These are phyloP conservation scores for Glaciozyma martinii DNA, from an alignment of 768 basidiomycete species.

Conservation along the genomic window DNA sequence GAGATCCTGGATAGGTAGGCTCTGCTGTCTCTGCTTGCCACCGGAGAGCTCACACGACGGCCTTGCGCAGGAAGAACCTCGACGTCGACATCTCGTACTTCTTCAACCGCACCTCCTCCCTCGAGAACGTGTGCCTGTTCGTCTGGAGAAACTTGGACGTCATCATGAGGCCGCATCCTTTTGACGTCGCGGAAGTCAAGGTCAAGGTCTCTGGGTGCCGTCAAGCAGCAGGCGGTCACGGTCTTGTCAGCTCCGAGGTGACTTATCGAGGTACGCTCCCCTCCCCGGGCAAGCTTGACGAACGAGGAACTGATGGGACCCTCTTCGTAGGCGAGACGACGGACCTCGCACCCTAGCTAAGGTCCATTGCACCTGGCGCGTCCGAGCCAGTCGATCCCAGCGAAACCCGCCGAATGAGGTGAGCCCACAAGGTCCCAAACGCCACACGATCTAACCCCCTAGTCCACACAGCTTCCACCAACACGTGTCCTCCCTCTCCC, in stretches of 20 bases:
- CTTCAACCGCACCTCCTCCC: conserved; percentile 16
- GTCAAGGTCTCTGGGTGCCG: conserved; percentile 6
- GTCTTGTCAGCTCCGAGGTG: no score
- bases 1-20: neutral
- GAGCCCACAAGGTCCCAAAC: neutral
- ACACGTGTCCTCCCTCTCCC: neutral
- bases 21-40: no score
- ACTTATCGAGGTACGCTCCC: no score
- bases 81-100: conserved; percentile 25
- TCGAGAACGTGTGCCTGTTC: conserved; percentile 27
- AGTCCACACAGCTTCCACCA: neutral
- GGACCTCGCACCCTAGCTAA: no score
- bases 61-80: conserved; percentile 13
- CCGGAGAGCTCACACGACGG: neutral
- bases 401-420: neutral
- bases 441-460: neutral
- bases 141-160: conserved; percentile 20
- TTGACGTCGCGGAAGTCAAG: conserved; percentile 5
- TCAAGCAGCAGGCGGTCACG: no score
- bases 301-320: no score
- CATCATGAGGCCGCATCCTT: conserved; percentile 9
- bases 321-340: no score
- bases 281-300: no score
- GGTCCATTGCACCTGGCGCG: neutral
- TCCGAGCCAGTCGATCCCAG: neutral